Conservation (phyloP, 1,284 basidiomycete genomes). For the Tremellales sp. region DNA sequence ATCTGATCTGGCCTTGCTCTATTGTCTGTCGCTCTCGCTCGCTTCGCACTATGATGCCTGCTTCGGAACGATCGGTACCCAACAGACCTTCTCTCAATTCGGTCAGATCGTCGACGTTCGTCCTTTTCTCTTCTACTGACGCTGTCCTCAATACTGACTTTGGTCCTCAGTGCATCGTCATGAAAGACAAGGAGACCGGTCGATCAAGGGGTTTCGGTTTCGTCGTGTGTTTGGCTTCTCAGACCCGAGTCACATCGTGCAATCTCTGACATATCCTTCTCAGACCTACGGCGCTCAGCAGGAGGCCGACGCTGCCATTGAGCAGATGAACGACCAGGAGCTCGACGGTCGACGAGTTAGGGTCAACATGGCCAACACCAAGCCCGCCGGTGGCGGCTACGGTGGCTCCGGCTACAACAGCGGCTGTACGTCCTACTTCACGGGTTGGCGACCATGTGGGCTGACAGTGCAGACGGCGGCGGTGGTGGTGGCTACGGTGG, state of each 20-base stretch:
- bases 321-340: constrained; percentile 79
- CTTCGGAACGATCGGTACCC: neutral
- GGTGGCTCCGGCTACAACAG: constrained; percentile 46
- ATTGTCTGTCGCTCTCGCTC: constrained; percentile 3
- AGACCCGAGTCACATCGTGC: too few relatives aligned
- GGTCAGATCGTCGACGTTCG: constrained; percentile 47
- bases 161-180: constrained; percentile 82
- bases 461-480: constrained; percentile 34
- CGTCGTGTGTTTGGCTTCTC: constrained; percentile 58
- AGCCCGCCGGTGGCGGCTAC: constrained; percentile 56
- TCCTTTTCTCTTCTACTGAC: constrained; percentile 15
- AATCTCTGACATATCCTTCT: neutral
- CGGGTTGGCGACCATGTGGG: too few relatives aligned
- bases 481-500: constrained; percentile 48
- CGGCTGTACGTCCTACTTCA: constrained; percentile 28
- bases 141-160: constrained; percentile 3
- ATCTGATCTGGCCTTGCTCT: constrained; percentile 6
- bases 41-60: neutral
- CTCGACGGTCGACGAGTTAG: constrained; percentile 87
- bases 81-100: constrained; percentile 45
- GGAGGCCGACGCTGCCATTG: constrained; percentile 79
- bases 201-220: constrained; percentile 96
- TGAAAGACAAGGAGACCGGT: constrained; percentile 95
- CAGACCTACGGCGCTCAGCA: constrained; percentile 60
- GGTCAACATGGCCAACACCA: constrained; percentile 91